These are phyloP conservation scores for Rhizophagus prolifer DNA, from an alignment of 192 early-diverging fungal genomes.

Conservation along the genomic window DNA sequence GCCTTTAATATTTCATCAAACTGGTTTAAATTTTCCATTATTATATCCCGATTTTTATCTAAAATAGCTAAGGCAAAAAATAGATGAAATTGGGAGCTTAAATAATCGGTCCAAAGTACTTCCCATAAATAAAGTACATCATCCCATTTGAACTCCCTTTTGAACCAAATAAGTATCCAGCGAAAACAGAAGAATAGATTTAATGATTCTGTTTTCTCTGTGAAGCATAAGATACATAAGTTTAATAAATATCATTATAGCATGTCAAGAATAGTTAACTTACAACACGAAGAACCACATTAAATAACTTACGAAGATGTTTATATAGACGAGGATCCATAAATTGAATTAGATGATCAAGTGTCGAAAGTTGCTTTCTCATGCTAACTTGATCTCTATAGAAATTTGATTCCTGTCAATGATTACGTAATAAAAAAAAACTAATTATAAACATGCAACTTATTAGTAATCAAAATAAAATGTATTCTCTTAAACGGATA, in stretches of 20 bases:
- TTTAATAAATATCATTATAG: neutral
- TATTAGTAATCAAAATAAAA: neutral
- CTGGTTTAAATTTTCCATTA: slow-evolving; percentile 74
- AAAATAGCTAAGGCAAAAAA: slow-evolving; percentile 97
- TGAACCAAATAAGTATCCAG: slow-evolving; percentile 96
- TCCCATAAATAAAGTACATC: slow-evolving; percentile 89
- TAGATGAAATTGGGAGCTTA: slow-evolving; percentile 80
- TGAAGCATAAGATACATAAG: neutral
- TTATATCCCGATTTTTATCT: slow-evolving; percentile 78
- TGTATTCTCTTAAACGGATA: slow-evolving; percentile 28
- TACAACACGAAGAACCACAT: neutral
- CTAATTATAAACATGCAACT: neutral
- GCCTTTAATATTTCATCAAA: slow-evolving; percentile 95
- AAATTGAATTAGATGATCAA: slow-evolving; percentile 83
- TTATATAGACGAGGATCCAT: slow-evolving; percentile 82
- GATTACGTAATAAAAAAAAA: neutral
- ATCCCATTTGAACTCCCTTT: slow-evolving; percentile 91
- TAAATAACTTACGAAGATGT: slow-evolving; percentile 62
- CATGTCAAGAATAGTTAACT: neutral
- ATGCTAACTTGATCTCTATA: slow-evolving; percentile 91
- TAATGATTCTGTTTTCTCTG: slow-evolving; percentile 72
- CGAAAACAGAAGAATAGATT: slow-evolving; percentile 99
- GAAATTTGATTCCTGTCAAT: slow-evolving; percentile 76
- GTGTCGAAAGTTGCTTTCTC: slow-evolving; percentile 79
- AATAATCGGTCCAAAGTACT: slow-evolving; percentile 72